phyloP scores from a whole-genome alignment of 129 eudicot genomes.

The Oenanthe sinensis region DNA sequence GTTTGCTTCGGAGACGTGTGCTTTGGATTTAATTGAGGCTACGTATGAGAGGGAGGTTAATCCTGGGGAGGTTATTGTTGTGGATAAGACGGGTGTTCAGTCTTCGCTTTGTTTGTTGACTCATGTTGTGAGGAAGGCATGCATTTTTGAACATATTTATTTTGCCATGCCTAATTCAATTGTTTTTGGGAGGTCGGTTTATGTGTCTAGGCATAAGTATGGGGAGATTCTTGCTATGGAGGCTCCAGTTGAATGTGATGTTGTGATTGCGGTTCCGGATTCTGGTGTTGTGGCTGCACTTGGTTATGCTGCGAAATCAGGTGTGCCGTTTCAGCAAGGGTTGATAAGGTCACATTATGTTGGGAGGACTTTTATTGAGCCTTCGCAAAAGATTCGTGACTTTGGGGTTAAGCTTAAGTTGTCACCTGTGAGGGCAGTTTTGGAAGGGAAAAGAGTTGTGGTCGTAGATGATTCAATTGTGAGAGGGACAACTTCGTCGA shows the following conservation, averaged over 20 bases:
- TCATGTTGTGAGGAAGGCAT: constrained; percentile 54
- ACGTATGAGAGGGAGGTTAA: constrained; percentile 54
- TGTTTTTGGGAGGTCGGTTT: constrained; percentile 66
- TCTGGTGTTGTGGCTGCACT: constrained; percentile 81
- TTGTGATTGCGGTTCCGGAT: constrained; percentile 78
- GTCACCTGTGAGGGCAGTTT: constrained; percentile 58
- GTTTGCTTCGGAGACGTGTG: constrained; percentile 70
- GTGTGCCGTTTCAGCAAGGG: constrained; percentile 66
- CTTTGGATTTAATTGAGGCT: constrained; percentile 59
- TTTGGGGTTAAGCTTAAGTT: constrained; percentile 73
- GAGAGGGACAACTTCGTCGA: constrained; percentile 68
- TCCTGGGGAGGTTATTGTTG: constrained; percentile 62
- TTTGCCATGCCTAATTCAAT: constrained; percentile 59
- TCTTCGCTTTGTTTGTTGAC: constrained; percentile 40
- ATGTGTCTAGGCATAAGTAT: constrained; percentile 39
- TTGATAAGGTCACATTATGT: constrained; percentile 71
- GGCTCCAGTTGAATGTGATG: constrained; percentile 68
- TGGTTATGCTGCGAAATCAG: constrained; percentile 66
- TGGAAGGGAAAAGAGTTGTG: constrained; percentile 72
- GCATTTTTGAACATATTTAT: constrained; percentile 68
- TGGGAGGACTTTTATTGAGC: constrained; percentile 76
- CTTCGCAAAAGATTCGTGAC: constrained; percentile 64
- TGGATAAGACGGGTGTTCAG: constrained; percentile 56
- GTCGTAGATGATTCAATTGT: constrained; percentile 82
- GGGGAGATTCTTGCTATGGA: constrained; percentile 61